These are phyloP conservation scores for Colletotrichum caudatum DNA, from an alignment of 2,329 filamentous ascomycete genomes.

Conservation along the genomic window DNA sequence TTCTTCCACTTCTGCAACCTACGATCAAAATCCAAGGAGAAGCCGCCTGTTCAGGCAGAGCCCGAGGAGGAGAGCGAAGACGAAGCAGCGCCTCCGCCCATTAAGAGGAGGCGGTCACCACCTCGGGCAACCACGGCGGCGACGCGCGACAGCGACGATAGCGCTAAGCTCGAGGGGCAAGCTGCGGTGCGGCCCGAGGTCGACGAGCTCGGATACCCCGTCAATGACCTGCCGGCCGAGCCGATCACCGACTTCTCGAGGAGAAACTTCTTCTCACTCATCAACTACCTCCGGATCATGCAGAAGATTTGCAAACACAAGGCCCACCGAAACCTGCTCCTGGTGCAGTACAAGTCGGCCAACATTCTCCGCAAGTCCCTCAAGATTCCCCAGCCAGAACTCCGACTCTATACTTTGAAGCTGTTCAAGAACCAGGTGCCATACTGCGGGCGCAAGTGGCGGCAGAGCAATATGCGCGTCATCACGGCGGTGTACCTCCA, in stretches of 20 bases:
- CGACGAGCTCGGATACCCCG: slow-evolving; percentile 88
- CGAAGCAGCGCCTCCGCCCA: slow-evolving; percentile 88
- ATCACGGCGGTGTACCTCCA: slow-evolving; percentile 97
- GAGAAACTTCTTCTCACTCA: slow-evolving; percentile 93
- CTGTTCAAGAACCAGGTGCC: slow-evolving; percentile 99
- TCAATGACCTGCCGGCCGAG: slow-evolving; percentile 74
- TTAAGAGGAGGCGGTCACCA: slow-evolving; percentile 68
- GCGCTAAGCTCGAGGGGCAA: slow-evolving; percentile 51
- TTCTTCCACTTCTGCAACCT: slow-evolving; percentile 93
- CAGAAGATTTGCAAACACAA: slow-evolving; percentile 98
- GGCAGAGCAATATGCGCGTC: slow-evolving; percentile 97
- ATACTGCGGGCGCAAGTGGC: slow-evolving; percentile 98
- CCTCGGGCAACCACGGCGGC: slow-evolving; percentile 51
- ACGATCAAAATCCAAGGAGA: slow-evolving; percentile 65
- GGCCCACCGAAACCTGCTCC: slow-evolving; percentile 90
- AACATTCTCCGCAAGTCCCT: slow-evolving; percentile 92
- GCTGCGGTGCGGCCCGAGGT: slow-evolving; percentile 68
- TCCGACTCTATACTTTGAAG: slow-evolving; percentile 95
- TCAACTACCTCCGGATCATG: slow-evolving; percentile 95
- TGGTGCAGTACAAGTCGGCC: slow-evolving; percentile 95
- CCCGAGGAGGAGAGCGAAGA: slow-evolving; percentile 67
- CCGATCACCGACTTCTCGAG: slow-evolving; percentile 92
- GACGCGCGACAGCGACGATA: slow-evolving; percentile 43
- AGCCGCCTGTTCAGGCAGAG: slow-evolving; percentile 44
- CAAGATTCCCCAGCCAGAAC: slow-evolving; percentile 86